A percentile compares a stretch with the other conserved stretches of the same genome.
Conservation (phyloP, 163 green algal genomes). For the Prototheca wickerhamii region DNA sequence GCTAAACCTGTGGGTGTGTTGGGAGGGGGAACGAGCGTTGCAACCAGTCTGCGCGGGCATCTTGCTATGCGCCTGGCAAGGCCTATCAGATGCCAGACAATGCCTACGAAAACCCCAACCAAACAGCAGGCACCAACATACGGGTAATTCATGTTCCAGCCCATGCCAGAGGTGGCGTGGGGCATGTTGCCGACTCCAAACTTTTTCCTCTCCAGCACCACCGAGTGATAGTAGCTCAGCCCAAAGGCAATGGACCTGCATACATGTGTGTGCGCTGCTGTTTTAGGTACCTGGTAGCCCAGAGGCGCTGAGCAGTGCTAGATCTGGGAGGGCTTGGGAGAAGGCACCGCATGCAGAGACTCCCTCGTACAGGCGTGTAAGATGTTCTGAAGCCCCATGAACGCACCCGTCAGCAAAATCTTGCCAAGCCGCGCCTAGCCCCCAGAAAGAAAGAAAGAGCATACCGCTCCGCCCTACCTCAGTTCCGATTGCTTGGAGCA, state of each 20-base stretch:
- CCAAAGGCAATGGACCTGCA: conserved; percentile 82
- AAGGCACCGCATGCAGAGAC: no score
- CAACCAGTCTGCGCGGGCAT: no score
- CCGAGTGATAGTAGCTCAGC: conserved; percentile 87
- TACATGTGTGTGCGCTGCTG: conserved; percentile 11
- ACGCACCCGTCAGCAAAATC: no score
- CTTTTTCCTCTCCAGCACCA: conserved; percentile 88
- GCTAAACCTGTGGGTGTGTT: conserved; percentile 59
- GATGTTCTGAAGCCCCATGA: no score
- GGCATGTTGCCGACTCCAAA: conserved; percentile 88
- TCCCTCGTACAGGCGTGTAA: no score
- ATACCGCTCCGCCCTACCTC: no score
- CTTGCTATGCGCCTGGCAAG: no score
- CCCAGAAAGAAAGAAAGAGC: no score
- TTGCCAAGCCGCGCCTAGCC: no score
- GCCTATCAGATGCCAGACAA: no score
- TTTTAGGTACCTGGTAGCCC: neutral
- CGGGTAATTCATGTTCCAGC: conserved; percentile 93
- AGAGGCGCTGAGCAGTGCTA: no score
- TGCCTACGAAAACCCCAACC: neutral
- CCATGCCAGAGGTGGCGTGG: conserved; percentile 53
- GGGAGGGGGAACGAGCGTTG: neutral
- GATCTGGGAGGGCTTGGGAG: no score
- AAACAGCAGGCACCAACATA: neutral
- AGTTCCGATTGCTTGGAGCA: conserved; percentile 61